phyloP scores from a whole-genome alignment of 2,329 filamentous ascomycete genomes.

The Monilinia vaccinii-corymbosi region DNA sequence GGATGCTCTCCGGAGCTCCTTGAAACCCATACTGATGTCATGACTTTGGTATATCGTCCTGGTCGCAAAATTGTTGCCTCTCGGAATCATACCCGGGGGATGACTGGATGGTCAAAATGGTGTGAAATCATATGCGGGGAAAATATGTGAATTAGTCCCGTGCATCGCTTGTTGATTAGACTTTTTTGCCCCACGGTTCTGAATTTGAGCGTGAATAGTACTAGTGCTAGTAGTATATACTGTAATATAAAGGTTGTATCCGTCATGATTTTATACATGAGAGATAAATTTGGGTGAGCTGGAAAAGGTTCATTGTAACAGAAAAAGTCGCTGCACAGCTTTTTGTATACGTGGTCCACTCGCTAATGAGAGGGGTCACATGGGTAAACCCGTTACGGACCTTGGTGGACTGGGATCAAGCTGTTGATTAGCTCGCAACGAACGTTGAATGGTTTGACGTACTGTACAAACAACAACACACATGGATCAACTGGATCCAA shows the following conservation, averaged over 20 bases:
- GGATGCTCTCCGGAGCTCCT: neutral
- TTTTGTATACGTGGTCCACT: slow-evolving; percentile 10
- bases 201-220: neutral
- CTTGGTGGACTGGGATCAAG: neutral
- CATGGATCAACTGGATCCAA: neutral
- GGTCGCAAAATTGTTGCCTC: neutral
- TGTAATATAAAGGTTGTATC: neutral
- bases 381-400: too few species aligned
- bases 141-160: slow-evolving; percentile 1
- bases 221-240: too few species aligned
- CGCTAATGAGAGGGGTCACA: slow-evolving; percentile 4
- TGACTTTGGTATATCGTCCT: neutral
- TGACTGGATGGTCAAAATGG: neutral
- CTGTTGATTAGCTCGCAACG: neutral
- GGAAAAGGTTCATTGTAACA: neutral
- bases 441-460: neutral
- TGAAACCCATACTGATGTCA: neutral
- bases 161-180: slow-evolving; percentile 2
- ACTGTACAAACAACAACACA: slow-evolving; percentile 3
- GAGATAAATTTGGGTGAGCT: neutral
- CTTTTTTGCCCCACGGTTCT: slow-evolving; percentile 2
- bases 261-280: neutral
- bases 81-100: slow-evolving; percentile 1
- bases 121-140: slow-evolving; percentile 10
- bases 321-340: neutral